Percentiles rank a stretch among this genome's conserved stretches.
These are phyloP conservation scores for Gentiana straminea DNA, from an alignment of 257 asterid species.

Conservation along the genomic window DNA sequence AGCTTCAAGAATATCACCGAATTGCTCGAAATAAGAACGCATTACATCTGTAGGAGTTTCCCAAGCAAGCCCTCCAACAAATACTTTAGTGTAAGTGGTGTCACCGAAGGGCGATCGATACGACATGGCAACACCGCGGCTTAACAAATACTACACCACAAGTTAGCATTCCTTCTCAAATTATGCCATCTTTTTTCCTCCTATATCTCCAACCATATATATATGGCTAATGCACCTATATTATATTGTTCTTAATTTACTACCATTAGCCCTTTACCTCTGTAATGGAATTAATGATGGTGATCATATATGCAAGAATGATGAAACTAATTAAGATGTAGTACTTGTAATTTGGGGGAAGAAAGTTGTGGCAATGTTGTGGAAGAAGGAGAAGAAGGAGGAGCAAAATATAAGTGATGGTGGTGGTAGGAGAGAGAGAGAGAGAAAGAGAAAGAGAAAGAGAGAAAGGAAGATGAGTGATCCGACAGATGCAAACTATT, in stretches of 20 bases:
- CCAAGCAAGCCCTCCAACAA: slow-evolving; percentile 99
- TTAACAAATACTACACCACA: not conserved
- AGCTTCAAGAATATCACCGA: slow-evolving; percentile 93
- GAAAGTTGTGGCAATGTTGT: not conserved
- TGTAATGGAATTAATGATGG: not conserved
- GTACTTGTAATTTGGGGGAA: not conserved
- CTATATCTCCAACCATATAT: too few relatives aligned
- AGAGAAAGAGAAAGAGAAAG: slow-evolving; percentile 3
- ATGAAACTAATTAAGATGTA: not conserved
- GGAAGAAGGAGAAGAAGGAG: slow-evolving; percentile 3
- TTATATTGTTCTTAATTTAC: not conserved
- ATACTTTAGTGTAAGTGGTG: slow-evolving; percentile 84
- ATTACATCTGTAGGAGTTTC: slow-evolving; percentile 86
- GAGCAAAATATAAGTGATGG: slow-evolving; percentile 1
- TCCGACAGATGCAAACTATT: slow-evolving; percentile 83
- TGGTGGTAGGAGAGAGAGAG: slow-evolving; percentile 18
- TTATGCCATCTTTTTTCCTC: too few relatives aligned
- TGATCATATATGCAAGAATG: not conserved
- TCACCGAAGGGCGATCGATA: slow-evolving; percentile 96
- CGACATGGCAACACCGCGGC: slow-evolving; percentile 36
- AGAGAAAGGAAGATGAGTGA: slow-evolving; percentile 10
- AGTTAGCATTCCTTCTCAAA: not conserved
- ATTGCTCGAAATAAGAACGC: slow-evolving; percentile 70
- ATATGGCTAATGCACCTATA: not conserved
- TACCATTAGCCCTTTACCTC: not conserved